Percentiles rank a stretch among this genome's conserved stretches.
Conservation (phyloP, 2,329 filamentous ascomycete genomes). For the Elsinoe ampelina region DNA sequence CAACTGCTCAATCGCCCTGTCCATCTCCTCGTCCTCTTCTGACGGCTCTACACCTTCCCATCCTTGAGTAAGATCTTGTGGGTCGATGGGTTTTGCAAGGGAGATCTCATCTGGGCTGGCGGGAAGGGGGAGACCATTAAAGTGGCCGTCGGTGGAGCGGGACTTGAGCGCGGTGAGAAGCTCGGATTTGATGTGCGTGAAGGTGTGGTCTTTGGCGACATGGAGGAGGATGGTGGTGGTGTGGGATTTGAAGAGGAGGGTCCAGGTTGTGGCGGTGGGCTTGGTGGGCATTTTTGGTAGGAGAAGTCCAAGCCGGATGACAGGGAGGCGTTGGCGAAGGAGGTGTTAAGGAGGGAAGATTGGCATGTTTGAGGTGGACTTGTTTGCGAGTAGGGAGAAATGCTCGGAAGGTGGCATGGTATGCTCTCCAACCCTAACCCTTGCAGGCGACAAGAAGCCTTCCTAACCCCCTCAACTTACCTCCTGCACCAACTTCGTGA, state of each 20-base stretch:
- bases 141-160: constrained; percentile 28
- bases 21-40: constrained; percentile 20
- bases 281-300: constrained; percentile 17
- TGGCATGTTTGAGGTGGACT: not conserved
- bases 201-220: constrained; percentile 34
- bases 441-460: not conserved
- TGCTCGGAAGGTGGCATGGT: not conserved
- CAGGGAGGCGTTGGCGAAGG: no score
- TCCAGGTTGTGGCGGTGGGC: constrained; percentile 27
- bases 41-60: constrained; percentile 29
- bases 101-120: constrained; percentile 30
- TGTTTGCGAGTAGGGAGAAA: not conserved
- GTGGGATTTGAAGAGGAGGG: constrained; percentile 39
- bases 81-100: constrained; percentile 34
- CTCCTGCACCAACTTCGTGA: no score
- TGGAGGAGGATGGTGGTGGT: constrained; percentile 40
- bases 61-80: constrained; percentile 32
- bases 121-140: constrained; percentile 32
- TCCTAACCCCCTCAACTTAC: not conserved
- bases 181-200: constrained; percentile 32
- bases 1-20: constrained; percentile 20
- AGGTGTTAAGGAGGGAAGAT: not conserved
- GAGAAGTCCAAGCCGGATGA: not conserved
- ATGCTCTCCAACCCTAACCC: not conserved
- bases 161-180: constrained; percentile 35